Percentiles rank a stretch among this genome's conserved stretches.
These are phyloP conservation scores for Crithidia fasciculata DNA, from an alignment of 208 protist species.

Conservation along the genomic window DNA sequence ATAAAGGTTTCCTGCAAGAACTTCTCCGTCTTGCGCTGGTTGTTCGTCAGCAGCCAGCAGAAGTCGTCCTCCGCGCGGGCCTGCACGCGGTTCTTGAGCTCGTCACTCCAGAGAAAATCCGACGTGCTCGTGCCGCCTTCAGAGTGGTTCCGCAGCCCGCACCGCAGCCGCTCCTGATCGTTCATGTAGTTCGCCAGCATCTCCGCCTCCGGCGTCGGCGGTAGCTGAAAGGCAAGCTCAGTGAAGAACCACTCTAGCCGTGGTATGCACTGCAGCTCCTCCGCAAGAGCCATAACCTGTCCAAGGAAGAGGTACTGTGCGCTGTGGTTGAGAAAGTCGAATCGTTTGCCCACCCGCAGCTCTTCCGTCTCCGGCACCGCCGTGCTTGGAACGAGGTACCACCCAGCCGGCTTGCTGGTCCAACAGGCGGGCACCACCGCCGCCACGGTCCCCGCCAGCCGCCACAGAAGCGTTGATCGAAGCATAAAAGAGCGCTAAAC, in stretches of 20 bases:
- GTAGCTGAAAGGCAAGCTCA: constrained; percentile 73
- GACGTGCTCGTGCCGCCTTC: constrained; percentile 62
- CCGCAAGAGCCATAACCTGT: constrained; percentile 79
- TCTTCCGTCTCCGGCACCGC: constrained; percentile 49
- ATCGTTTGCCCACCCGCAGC: constrained; percentile 68
- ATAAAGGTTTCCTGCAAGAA: constrained; percentile 87
- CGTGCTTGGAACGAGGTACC: constrained; percentile 64
- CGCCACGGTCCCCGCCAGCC: constrained; percentile 21
- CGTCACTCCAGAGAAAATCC: constrained; percentile 66
- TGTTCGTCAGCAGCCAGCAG: constrained; percentile 79
- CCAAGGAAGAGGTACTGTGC: constrained; percentile 86
- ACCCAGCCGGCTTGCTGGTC: constrained; percentile 63
- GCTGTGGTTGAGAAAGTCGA: constrained; percentile 82
- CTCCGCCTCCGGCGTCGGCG: constrained; percentile 69
- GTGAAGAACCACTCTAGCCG: constrained; percentile 86
- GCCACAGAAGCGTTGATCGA: background rate
- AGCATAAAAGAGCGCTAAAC: constrained; percentile 9
- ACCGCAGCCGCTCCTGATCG: constrained; percentile 79
- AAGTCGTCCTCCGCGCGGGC: constrained; percentile 65
- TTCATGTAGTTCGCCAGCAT: constrained; percentile 87
- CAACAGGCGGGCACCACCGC: constrained; percentile 67
- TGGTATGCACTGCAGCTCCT: constrained; percentile 79
- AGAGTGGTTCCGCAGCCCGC: constrained; percentile 79
- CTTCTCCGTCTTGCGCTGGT: constrained; percentile 77
- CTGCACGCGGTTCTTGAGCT: constrained; percentile 67